Evolutionary conservation across 352 stramenopile genomes (phyloP), one percentile per base, ranked within the genome.

Genomic region (Phytophthora crassamura): DNA sequence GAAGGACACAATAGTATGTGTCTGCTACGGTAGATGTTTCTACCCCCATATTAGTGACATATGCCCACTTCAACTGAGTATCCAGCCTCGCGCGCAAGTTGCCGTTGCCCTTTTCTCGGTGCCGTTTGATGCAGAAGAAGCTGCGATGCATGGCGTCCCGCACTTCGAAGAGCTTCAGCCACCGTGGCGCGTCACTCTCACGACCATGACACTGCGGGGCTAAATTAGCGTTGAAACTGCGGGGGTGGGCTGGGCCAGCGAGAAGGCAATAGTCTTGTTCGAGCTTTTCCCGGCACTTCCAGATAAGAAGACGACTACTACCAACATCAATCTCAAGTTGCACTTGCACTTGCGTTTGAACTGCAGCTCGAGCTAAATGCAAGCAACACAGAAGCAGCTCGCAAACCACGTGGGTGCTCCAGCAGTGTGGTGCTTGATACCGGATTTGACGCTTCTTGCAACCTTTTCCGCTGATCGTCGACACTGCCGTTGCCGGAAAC

Each of bases 1-100:
- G 14, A 62, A 45, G 16, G 61, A 65, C 62, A 63, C 8, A 64
- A 67, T 70, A 67, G 45, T 11, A 32, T 7, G 15, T 53, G 58
- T 30, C 12, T 1, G n/a, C 9, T 6, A 61, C 64, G 16, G 51
- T 73, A 53, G 35, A 7, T 12, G 0, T 10, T 18, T 16, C 9
- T 25, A 25, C 22, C 3, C 10, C 22, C 39, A n/a, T 14, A 11
- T 43, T 49, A 64, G 30, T 68, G 60, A 57, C 42, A 39, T 57
- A 22, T 36, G 48, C 34, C 46, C 34, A 49, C 42, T 63, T 63
- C 52, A 59, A 59, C 30, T n/a, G 7, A 48, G 18, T 48, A 33
- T 48, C 41, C 41, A 33, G 4, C 5, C 15, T 10, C 22, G 22
- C 22, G 22, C 22, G 22, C 22, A 43, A 43, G 38, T 38, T 30